phyloP scores from a whole-genome alignment of 352 stramenopile species.

The Elongisporangium anandrum region DNA sequence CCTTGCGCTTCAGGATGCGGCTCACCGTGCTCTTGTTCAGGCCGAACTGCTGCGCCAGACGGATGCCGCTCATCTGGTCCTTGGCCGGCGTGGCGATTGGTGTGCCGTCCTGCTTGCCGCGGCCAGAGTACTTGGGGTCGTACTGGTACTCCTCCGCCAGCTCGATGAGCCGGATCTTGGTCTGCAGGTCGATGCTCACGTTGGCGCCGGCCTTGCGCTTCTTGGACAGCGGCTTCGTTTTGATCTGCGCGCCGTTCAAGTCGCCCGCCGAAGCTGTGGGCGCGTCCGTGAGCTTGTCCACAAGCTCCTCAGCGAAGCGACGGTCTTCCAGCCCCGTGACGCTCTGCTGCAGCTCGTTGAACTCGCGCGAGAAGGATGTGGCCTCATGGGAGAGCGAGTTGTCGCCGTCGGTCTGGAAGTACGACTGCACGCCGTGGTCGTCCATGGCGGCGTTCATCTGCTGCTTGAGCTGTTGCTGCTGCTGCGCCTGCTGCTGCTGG shows the following conservation, averaged over 20 bases:
- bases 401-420: slow-evolving; percentile 31
- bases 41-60: slow-evolving; percentile 64
- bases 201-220: slow-evolving; percentile 62
- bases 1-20: slow-evolving; percentile 83
- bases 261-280: slow-evolving; percentile 8
- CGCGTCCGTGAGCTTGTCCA: slow-evolving; percentile 21
- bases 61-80: slow-evolving; percentile 70
- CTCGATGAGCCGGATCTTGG: slow-evolving; percentile 82
- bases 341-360: slow-evolving; percentile 43
- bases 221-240: slow-evolving; percentile 15
- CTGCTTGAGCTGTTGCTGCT: slow-evolving; percentile 10
- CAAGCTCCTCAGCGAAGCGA: slow-evolving; percentile 13
- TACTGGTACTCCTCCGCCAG: slow-evolving; percentile 80
- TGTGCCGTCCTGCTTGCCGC: slow-evolving; percentile 26
- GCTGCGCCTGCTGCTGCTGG: slow-evolving; percentile 4
- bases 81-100: slow-evolving; percentile 10
- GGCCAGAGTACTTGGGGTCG: slow-evolving; percentile 49
- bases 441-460: slow-evolving; percentile 8
- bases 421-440: slow-evolving; percentile 21
- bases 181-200: slow-evolving; percentile 77
- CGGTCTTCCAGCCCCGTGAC: slow-evolving; percentile 32
- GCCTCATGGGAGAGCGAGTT: neutral
- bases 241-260: slow-evolving; percentile 1
- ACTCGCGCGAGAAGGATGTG: slow-evolving; percentile 17
- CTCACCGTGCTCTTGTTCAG: slow-evolving; percentile 83